Evolutionary conservation across 2,329 filamentous ascomycete species (phyloP).

Genomic region (Colletotrichum lindemuthianum): DNA sequence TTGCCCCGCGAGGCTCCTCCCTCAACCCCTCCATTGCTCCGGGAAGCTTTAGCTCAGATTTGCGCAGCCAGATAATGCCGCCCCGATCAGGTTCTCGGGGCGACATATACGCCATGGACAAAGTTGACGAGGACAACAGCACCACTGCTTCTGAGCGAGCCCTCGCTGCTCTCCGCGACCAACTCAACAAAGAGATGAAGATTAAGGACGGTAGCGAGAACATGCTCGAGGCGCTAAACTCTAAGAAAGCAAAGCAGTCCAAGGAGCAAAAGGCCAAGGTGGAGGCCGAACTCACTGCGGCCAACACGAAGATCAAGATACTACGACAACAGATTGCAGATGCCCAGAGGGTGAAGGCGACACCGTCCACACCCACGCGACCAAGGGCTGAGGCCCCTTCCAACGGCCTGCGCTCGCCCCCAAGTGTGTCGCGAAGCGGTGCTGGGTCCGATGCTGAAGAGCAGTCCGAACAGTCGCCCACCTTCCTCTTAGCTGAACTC

Average conservation of each 20-base stretch:
- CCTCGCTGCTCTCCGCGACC: conserved; percentile 80
- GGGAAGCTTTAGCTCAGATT: conserved; percentile 90
- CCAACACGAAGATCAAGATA: conserved; percentile 77
- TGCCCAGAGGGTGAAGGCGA: conserved; percentile 60
- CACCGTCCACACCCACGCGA: conserved; percentile 62
- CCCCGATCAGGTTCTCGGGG: conserved; percentile 71
- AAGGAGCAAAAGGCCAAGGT: conserved; percentile 84
- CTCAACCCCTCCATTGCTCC: conserved; percentile 76
- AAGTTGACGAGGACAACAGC: conserved; percentile 71
- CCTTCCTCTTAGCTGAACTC: conserved; percentile 88
- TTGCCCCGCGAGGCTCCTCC: conserved; percentile 73
- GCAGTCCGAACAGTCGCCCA: conserved; percentile 80
- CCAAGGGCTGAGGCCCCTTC: conserved; percentile 58
- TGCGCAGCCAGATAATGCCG: conserved; percentile 76
- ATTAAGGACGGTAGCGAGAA: conserved; percentile 99
- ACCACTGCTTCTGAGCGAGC: conserved; percentile 73
- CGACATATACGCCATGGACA: conserved; percentile 62
- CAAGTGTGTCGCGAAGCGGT: conserved; percentile 63
- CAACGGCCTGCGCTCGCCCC: conserved; percentile 64
- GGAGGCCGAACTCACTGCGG: conserved; percentile 89
- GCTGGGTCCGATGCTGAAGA: conserved; percentile 73
- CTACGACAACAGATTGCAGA: conserved; percentile 70
- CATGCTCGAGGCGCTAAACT: conserved; percentile 91
- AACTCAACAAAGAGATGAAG: conserved; percentile 94
- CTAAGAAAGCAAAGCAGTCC: conserved; percentile 94